Conservation (phyloP, 106 monocot species). For the Platanthera zijinensis region DNA sequence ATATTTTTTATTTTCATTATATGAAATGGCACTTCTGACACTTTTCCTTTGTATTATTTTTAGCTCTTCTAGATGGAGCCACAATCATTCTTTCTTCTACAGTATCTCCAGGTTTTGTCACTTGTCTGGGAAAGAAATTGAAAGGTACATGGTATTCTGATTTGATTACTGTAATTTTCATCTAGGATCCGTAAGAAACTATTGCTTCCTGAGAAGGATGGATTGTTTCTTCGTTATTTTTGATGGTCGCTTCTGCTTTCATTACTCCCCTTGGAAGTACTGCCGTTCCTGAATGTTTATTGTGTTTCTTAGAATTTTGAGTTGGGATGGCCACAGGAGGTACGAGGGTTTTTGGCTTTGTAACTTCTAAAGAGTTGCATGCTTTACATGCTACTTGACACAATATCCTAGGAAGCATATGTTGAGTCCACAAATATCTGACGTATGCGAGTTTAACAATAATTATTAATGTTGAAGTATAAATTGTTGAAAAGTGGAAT, state of each 20-base stretch:
- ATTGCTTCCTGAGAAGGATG: background rate
- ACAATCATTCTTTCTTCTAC: constrained; percentile 89
- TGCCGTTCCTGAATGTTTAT: background rate
- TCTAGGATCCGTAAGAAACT: background rate
- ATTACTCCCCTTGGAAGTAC: background rate
- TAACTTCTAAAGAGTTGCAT: no score
- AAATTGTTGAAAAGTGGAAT: no score
- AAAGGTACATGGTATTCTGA: constrained; percentile 29
- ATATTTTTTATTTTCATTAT: constrained; percentile 6
- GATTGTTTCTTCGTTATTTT: background rate
- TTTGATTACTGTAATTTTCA: background rate
- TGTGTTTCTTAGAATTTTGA: background rate
- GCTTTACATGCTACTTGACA: no score
- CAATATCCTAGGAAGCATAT: no score
- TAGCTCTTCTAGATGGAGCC: constrained; percentile 71
- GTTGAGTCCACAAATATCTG: no score
- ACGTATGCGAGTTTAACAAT: no score
- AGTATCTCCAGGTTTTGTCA: constrained; percentile 82
- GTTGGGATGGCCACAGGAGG: background rate
- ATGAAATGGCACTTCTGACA: background rate
- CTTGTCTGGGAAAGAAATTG: constrained; percentile 51
- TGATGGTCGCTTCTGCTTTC: background rate
- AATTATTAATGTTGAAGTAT: no score
- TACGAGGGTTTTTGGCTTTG: no score
- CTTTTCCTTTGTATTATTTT: constrained; percentile 4